Evolutionary conservation across 176 grass and related monocot species (phyloP).

Genomic region (Lolium perenne): DNA sequence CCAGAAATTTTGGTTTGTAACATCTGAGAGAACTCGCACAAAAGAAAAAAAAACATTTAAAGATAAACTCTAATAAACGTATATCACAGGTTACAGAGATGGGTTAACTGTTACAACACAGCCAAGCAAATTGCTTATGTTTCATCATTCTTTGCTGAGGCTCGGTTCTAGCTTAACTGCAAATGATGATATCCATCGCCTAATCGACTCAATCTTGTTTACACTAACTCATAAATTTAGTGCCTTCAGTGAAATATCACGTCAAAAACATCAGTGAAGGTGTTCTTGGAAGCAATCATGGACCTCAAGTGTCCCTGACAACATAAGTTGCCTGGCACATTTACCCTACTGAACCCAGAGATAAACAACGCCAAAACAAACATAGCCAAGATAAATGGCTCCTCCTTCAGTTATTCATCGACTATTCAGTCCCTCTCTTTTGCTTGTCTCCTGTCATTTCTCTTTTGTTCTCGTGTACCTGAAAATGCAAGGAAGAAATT

Average conservation of each 20-base stretch:
- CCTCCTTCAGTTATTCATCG: too few relatives aligned
- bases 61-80: background rate
- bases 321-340: background rate
- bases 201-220: background rate
- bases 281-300: background rate
- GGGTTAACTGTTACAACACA: background rate
- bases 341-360: too few relatives aligned
- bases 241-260: background rate
- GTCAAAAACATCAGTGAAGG: background rate
- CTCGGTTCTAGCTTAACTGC: too few relatives aligned
- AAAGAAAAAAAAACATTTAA: too few relatives aligned
- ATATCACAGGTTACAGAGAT: background rate
- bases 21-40: too few relatives aligned
- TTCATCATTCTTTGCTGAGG: background rate
- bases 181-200: too few relatives aligned
- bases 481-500: too few relatives aligned
- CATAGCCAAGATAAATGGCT: too few relatives aligned
- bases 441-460: too few relatives aligned
- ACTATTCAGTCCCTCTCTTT: too few relatives aligned
- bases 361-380: background rate
- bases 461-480: too few relatives aligned
- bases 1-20: background rate
- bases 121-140: background rate
- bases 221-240: background rate
- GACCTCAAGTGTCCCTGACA: background rate